phyloP scores from a whole-genome alignment of 129 eudicot genomes.

The Escallonia rubra region DNA sequence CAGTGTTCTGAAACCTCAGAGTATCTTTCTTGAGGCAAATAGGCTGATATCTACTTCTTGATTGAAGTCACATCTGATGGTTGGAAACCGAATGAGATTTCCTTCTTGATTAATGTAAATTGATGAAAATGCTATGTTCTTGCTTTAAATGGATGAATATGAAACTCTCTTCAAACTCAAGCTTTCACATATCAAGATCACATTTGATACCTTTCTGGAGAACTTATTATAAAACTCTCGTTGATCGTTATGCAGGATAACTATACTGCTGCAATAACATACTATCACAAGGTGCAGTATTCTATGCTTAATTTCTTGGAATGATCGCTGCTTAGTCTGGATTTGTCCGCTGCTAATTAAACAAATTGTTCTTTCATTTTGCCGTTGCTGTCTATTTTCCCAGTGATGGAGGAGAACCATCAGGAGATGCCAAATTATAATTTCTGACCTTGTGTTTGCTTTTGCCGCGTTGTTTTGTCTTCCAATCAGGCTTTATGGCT shows the following conservation, averaged over 20 bases:
- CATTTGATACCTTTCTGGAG: not conserved
- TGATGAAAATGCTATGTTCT: not conserved
- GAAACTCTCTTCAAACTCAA: not conserved
- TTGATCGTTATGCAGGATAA: slow-evolving; percentile 50
- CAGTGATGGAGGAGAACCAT: not conserved
- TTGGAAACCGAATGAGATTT: too few species aligned
- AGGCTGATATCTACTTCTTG: too few species aligned
- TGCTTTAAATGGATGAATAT: not conserved
- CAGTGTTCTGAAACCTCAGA: too few species aligned
- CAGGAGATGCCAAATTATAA: not conserved
- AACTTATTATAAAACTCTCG: not conserved
- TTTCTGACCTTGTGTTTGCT: not conserved
- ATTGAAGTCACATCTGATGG: too few species aligned
- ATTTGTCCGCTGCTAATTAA: too few species aligned
- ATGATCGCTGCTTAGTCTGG: too few species aligned
- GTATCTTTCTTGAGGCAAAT: too few species aligned
- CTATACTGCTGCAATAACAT: slow-evolving; percentile 63
- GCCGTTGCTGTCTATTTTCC: too few species aligned
- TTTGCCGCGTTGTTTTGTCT: not conserved
- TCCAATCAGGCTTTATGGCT: slow-evolving; percentile 78
- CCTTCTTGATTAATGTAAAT: too few species aligned
- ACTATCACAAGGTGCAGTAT: slow-evolving; percentile 74
- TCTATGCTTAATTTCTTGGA: not conserved
- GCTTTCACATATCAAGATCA: not conserved
- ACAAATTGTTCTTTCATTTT: too few species aligned